Percentiles rank a stretch among this genome's conserved stretches.
phyloP scores from a whole-genome alignment of 768 basidiomycete species.

The Sporobolomyces roseus region DNA sequence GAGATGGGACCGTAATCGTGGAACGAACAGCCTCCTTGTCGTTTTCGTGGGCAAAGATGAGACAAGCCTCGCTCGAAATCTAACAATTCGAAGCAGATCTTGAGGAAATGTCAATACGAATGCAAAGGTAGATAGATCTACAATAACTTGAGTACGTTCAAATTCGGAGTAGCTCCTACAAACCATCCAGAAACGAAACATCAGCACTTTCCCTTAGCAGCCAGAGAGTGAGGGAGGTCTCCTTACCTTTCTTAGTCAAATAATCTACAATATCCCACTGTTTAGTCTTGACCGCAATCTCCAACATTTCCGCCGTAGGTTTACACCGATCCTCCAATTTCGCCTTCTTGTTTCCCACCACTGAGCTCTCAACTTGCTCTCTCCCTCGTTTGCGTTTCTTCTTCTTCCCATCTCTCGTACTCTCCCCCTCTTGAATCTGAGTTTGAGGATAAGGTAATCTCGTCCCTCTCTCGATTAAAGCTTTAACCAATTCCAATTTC shows the following conservation, averaged over 20 bases:
- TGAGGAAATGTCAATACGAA: no score
- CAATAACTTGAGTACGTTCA: no score
- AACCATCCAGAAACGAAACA: no score
- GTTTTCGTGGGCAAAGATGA: no score
- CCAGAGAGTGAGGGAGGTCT: no score
- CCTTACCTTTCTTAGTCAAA: slow-evolving; percentile 56
- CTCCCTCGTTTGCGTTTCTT: slow-evolving; percentile 9
- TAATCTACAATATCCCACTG: slow-evolving; percentile 71
- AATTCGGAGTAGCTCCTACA: no score
- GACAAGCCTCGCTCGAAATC: no score
- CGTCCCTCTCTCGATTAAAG: slow-evolving; percentile 78
- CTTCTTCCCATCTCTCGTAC: neutral
- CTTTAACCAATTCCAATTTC: slow-evolving; percentile 61
- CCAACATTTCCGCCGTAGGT: slow-evolving; percentile 55
- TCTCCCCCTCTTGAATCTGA: neutral
- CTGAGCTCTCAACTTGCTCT: neutral
- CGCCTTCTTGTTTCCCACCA: slow-evolving; percentile 56
- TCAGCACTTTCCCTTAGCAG: no score
- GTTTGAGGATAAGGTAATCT: slow-evolving; percentile 25
- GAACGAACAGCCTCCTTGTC: no score
- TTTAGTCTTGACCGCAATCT: slow-evolving; percentile 60
- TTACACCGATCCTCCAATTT: slow-evolving; percentile 51
- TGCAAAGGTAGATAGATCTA: no score
- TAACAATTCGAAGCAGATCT: no score
- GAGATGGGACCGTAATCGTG: no score